Percentiles rank a stretch among this genome's conserved stretches.
These are phyloP conservation scores for Kodamaea fungicola DNA, from an alignment of 1,139 yeast species.

Conservation along the genomic window DNA sequence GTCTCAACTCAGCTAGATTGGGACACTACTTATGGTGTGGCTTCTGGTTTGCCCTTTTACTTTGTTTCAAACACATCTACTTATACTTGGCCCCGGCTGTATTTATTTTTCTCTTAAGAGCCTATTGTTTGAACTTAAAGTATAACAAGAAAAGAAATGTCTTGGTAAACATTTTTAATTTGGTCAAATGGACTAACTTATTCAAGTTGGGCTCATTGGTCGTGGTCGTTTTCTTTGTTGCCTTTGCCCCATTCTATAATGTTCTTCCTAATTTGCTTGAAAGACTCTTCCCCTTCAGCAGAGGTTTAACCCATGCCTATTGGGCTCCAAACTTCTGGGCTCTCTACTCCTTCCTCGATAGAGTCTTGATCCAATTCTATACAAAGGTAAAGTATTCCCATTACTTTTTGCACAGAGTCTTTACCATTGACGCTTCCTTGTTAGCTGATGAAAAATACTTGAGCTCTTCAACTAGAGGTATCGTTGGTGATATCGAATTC, in stretches of 20 bases:
- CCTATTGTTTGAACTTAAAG: slow-evolving; percentile 55
- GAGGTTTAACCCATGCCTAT: slow-evolving; percentile 96
- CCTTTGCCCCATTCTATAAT: slow-evolving; percentile 78
- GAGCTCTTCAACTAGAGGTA: slow-evolving; percentile 68
- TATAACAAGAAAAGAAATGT: slow-evolving; percentile 25
- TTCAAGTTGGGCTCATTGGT: slow-evolving; percentile 67
- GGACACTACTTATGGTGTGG: slow-evolving; percentile 63
- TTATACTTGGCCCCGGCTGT: slow-evolving; percentile 93
- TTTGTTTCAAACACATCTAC: slow-evolving; percentile 94
- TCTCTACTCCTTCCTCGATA: slow-evolving; percentile 78
- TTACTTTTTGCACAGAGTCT: slow-evolving; percentile 27
- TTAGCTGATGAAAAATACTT: slow-evolving; percentile 24
- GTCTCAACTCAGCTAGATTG: slow-evolving; percentile 68
- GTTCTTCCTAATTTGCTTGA: slow-evolving; percentile 63
- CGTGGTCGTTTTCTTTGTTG: slow-evolving; percentile 54
- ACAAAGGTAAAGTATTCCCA: slow-evolving; percentile 45
- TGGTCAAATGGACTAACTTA: slow-evolving; percentile 58
- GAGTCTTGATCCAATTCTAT: slow-evolving; percentile 57
- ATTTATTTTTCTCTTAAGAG: slow-evolving; percentile 71
- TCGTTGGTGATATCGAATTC: slow-evolving; percentile 88
- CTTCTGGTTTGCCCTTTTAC: slow-evolving; percentile 64
- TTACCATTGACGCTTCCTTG: slow-evolving; percentile 30
- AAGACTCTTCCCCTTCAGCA: slow-evolving; percentile 85
- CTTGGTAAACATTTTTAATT: slow-evolving; percentile 24
- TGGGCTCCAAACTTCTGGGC: slow-evolving; percentile 99